Base-by-base conservation (phyloP, 176 grass and related monocot species). In the Saccharum spontaneum region DNA sequence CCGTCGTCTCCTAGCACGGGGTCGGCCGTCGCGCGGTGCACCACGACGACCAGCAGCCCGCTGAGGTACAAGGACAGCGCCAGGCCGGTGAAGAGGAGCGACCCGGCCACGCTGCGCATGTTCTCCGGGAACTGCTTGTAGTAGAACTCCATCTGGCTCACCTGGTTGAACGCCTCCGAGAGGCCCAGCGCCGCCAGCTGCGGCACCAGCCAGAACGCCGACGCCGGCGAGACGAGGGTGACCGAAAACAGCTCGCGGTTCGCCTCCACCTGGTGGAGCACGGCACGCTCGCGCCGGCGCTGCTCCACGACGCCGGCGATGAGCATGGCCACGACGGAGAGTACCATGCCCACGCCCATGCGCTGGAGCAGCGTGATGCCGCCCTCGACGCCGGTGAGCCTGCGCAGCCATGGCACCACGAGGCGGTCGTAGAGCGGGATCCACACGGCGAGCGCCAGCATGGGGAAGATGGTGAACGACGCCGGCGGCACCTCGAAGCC, bases 101-200 rank as follows among this genome's bases (percentile, higher is more conserved):
- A 90, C 4, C 85, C 94, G 13, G 91, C 91, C 15, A 97, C 39
- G 90, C 92, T 94, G 57, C 92, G 85, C 92, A 94, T 94, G 85
- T 89, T 94, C 74, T 97, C 94, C 8, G 88, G 92, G 40, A 97
- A 89, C 72, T 97, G 84, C 54, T 91, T 94, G 86, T 94, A 97
- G 84, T 89, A 92, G 87, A 97, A 92, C 80, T 94, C 95, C 55
- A 88, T 82, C 77, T 91, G 95, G 81, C 90, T 89, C 15, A 94
- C 81, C 30, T 91, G 46, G 82, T 92, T 92, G 83, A 94, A 92
- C 37, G 92, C 92, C 69, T 97, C 95, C 5, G 86, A 86, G 1
- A 94, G 67, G 2, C 95, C 88, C 26, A 91, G 61, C 46, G 74
- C 74, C 18, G 86, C 57, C 8, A 94, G 87, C 86, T 92, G 90